Percentiles rank a stretch among this genome's conserved stretches.
These are phyloP conservation scores for Aspergillus pseudoviridinutans DNA, from an alignment of 2,329 filamentous ascomycete genomes.

Conservation along the genomic window DNA sequence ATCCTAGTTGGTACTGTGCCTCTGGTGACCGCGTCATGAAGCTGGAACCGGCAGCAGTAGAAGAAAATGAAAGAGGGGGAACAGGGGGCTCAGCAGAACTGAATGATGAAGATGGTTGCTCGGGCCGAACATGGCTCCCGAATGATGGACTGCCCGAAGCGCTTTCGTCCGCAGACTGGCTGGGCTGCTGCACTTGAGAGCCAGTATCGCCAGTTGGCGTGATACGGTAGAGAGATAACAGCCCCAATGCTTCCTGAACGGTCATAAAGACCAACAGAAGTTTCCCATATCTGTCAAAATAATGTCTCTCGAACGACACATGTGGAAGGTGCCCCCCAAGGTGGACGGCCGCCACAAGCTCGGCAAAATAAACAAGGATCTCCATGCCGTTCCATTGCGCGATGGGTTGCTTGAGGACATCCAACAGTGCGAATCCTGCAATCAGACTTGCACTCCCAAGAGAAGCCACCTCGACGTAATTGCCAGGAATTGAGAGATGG, in stretches of 20 bases:
- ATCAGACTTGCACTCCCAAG: constrained; percentile 38
- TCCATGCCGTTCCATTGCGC: constrained; percentile 37
- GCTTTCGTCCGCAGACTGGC: not conserved
- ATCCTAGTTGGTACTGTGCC: constrained; percentile 20
- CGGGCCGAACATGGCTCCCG: constrained; percentile 7
- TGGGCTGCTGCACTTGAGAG: constrained; percentile 7
- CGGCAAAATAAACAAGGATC: constrained; percentile 35
- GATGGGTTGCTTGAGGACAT: constrained; percentile 35
- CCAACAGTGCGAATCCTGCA: constrained; percentile 38
- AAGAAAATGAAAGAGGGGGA: constrained; percentile 30
- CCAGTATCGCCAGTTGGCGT: not conserved
- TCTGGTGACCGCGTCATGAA: constrained; percentile 25
- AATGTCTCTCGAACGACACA: constrained; percentile 26
- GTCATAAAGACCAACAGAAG: constrained; percentile 37
- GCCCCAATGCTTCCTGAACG: constrained; percentile 33
- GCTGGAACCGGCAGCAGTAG: constrained; percentile 22
- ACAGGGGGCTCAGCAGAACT: constrained; percentile 16
- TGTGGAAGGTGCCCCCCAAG: constrained; percentile 34
- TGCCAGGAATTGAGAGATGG: constrained; percentile 28
- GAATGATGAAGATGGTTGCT: constrained; percentile 19
- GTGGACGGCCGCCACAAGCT: constrained; percentile 36
- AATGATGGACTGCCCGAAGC: not conserved
- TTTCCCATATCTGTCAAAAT: constrained; percentile 39
- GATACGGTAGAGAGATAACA: constrained; percentile 24
- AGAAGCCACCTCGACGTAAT: constrained; percentile 37